These are phyloP conservation scores for Sphaceloma murrayae DNA, from an alignment of 2,329 filamentous ascomycete species.

Conservation along the genomic window DNA sequence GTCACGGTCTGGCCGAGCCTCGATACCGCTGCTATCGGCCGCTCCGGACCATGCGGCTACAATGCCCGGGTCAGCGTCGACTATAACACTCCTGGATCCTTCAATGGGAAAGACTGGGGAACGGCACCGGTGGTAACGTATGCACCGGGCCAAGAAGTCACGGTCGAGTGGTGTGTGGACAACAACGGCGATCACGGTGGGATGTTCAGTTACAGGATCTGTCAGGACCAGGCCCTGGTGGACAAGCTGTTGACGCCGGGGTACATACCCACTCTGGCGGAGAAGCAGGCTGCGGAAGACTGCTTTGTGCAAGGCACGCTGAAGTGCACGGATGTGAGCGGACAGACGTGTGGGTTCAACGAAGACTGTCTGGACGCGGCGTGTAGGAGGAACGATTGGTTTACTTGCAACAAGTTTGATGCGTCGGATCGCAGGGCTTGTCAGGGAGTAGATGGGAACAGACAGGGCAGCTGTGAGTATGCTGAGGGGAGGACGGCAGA, in stretches of 20 bases:
- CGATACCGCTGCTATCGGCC: slow-evolving; percentile 13
- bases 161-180: slow-evolving; percentile 10
- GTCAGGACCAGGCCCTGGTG: slow-evolving; percentile 12
- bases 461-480: slow-evolving; percentile 2
- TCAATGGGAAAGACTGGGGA: slow-evolving; percentile 8
- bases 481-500: neutral
- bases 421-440: slow-evolving; percentile 1
- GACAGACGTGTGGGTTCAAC: slow-evolving; percentile 3
- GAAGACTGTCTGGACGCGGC: slow-evolving; percentile 1
- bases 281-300: slow-evolving; percentile 12
- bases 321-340: slow-evolving; percentile 10
- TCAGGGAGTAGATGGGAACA: slow-evolving; percentile 13
- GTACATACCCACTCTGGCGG: neutral
- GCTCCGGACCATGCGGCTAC: slow-evolving; percentile 14
- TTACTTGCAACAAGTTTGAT: slow-evolving; percentile 13
- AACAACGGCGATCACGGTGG: slow-evolving; percentile 14
- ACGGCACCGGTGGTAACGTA: neutral
- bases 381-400: slow-evolving; percentile 9
- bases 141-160: neutral
- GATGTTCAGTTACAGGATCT: slow-evolving; percentile 10
- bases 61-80: slow-evolving; percentile 7
- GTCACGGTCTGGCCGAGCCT: slow-evolving; percentile 6
- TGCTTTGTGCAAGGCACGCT: slow-evolving; percentile 9
- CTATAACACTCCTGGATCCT: slow-evolving; percentile 12
- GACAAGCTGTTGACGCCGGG: slow-evolving; percentile 6